These are phyloP conservation scores for Phytophthora tentaculata DNA, from an alignment of 352 stramenopile genomes.

Conservation along the genomic window DNA sequence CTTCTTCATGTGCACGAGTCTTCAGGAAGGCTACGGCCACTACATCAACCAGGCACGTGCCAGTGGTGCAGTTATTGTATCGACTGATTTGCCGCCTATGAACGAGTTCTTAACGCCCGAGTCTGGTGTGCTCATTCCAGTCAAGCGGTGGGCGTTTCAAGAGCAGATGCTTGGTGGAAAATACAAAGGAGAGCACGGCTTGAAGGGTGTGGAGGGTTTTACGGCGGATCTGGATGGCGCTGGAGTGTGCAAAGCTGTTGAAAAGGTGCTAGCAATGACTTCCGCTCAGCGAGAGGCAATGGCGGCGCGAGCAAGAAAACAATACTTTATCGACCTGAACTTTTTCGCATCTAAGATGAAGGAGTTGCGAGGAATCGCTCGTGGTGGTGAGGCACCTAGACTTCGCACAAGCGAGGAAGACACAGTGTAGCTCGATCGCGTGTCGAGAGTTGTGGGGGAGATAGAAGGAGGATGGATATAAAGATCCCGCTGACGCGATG, in stretches of 20 bases:
- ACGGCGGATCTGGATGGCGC: conserved; percentile 43
- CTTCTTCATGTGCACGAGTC: conserved; percentile 71
- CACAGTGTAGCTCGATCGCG: conserved; percentile 5
- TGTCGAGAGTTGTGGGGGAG: not conserved
- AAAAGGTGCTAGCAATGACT: conserved; percentile 59
- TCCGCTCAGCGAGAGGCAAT: conserved; percentile 47
- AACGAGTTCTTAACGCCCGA: conserved; percentile 60
- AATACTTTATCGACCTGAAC: conserved; percentile 72
- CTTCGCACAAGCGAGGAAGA: conserved; percentile 22
- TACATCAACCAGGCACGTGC: conserved; percentile 79
- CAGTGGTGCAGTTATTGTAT: conserved; percentile 51
- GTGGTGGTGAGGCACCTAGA: conserved; percentile 10
- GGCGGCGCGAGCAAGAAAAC: conserved; percentile 47
- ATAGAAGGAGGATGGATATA: conserved; percentile 2
- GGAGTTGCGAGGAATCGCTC: conserved; percentile 46
- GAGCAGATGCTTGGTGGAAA: conserved; percentile 60
- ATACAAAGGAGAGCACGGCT: conserved; percentile 56
- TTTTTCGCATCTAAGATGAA: conserved; percentile 72
- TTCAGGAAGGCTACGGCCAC: conserved; percentile 68
- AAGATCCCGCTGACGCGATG: conserved; percentile 19
- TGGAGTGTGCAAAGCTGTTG: conserved; percentile 58
- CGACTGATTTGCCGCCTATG: conserved; percentile 63
- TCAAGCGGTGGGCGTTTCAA: conserved; percentile 32
- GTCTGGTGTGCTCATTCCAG: conserved; percentile 53
- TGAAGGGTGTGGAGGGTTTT: conserved; percentile 53